Conservation (phyloP, 176 grass and related monocot species). For the Oryza australiensis region DNA sequence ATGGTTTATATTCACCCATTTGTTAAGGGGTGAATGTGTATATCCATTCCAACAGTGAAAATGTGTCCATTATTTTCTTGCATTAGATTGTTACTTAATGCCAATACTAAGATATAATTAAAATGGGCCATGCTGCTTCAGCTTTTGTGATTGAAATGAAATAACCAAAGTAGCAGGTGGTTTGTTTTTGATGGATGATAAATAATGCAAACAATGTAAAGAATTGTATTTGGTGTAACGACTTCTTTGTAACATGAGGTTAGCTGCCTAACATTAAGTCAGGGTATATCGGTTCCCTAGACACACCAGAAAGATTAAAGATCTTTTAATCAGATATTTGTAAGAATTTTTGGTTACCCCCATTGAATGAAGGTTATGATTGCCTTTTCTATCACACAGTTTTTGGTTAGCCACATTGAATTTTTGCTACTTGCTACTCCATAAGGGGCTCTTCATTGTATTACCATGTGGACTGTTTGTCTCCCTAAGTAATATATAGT, state of each 20-base stretch:
- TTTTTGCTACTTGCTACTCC: slow-evolving; percentile 26
- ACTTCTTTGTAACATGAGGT: neutral
- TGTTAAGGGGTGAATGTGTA: neutral
- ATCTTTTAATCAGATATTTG: neutral
- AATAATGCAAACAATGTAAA: neutral
- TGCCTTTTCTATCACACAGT: neutral
- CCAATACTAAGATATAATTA: neutral
- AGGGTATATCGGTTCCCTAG: neutral
- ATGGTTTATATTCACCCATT: neutral
- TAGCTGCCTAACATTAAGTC: neutral
- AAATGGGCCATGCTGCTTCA: neutral
- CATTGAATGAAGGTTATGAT: slow-evolving; percentile 13
- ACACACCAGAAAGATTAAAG: neutral
- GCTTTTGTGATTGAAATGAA: slow-evolving; percentile 6
- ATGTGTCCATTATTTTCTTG: neutral
- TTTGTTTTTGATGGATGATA: neutral
- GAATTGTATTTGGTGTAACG: neutral
- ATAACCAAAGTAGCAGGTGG: neutral
- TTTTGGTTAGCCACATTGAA: neutral
- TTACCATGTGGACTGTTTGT: slow-evolving; percentile 10
- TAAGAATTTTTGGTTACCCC: neutral
- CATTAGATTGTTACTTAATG: slow-evolving; percentile 7
- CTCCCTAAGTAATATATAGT: slow-evolving; percentile 27
- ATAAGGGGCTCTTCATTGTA: neutral
- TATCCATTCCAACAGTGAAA: neutral